Evolutionary conservation across 2,329 filamentous ascomycete genomes (phyloP), one percentile per base, ranked within the genome.

Genomic region (Thielaviopsis euricoi): DNA sequence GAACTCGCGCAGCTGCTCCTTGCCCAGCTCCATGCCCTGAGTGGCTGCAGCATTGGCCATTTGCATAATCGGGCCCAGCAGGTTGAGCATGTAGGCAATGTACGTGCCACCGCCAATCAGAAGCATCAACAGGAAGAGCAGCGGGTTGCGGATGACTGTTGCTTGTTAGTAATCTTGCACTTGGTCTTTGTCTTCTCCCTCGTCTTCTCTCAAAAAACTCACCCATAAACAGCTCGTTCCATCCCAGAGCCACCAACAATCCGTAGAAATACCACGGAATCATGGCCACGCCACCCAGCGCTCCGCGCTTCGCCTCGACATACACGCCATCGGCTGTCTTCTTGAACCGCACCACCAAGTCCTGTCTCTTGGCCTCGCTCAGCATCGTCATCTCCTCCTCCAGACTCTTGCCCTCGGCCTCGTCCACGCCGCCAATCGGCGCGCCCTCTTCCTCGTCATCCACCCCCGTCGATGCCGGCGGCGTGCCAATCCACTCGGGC

Each of bases 271-370:
- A 97, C 61, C 95, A 73, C 6, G 93, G 93, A 54, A 98, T 83
- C 70, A 96, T 90, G 4, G 90, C 87, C 65, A 98, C 87, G 59
- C 91, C 90, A 57, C 93, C 93, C 67, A 98, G 94, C 49, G 93
- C 93, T 68, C 91, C 90, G 60, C 93, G 82, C 78, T 98, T 98
- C 54, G 93, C 93, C 73, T 98, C 93, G 49, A 98, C 90, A 66
- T 95, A 98, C 3, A 98, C 91, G 7, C 90, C 93, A 68, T 98
- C 93, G 1, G 93, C 93, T 40, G 89, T 93, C 78, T 97, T 97
- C 78, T 96, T 97, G 79, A 98, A 98, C 58, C 93, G 81, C 15
- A 95, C 86, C 10, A 89, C 88, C 26, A 98, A 79, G 68, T 98
- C 90, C 67, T 95, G 87, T 61, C 87, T 81, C 73, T 96, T 95